phyloP scores from a whole-genome alignment of 305 asterid species.

The Fraxinus sp. region DNA sequence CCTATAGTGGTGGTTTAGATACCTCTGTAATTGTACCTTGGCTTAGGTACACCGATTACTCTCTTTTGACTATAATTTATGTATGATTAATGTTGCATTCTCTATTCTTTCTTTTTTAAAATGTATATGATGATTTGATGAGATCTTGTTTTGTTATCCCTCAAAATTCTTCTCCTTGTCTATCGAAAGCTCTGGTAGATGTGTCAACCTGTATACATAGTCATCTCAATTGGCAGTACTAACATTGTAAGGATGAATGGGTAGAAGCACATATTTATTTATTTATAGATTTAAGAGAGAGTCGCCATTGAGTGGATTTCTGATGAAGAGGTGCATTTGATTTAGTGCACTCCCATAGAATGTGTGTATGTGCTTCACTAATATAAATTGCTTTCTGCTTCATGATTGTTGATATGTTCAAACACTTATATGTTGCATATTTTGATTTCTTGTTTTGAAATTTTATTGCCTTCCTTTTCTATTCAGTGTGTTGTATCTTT shows the following conservation, averaged over 20 bases:
- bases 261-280: neutral
- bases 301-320: neutral
- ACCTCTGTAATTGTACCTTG: slow-evolving; percentile 98
- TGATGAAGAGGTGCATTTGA: neutral
- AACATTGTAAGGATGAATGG: neutral
- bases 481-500: slow-evolving; percentile 2
- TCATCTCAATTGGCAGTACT: neutral
- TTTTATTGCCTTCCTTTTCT: neutral
- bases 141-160: neutral
- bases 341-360: slow-evolving; percentile 1
- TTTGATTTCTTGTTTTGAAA: neutral
- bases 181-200: neutral
- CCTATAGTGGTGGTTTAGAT: slow-evolving; percentile 95
- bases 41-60: slow-evolving; percentile 62
- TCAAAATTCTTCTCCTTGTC: neutral
- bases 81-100: neutral
- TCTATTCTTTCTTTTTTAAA: neutral
- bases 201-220: neutral
- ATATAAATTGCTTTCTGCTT: neutral
- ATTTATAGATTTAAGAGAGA: neutral
- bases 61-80: neutral
- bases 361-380: neutral
- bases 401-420: neutral
- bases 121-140: neutral
- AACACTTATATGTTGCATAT: neutral